Evolutionary conservation across 345 rosid species (phyloP).

Genomic region (Jatropha curcas): DNA sequence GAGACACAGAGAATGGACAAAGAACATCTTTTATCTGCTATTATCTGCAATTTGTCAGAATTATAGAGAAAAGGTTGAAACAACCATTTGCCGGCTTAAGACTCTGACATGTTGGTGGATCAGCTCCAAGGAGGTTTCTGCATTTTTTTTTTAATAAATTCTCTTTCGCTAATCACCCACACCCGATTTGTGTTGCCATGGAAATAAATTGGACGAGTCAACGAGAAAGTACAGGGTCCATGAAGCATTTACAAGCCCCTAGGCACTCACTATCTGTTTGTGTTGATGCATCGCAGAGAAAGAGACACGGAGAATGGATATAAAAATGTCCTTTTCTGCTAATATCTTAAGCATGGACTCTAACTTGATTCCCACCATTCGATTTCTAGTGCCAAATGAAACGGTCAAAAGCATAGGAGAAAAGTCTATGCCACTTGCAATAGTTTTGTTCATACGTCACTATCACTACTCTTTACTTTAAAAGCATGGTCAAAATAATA

Average conservation of each 20-base stretch:
- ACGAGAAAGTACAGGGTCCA: too few relatives aligned
- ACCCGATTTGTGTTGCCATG: too few relatives aligned
- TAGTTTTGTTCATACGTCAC: not conserved
- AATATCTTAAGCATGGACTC: not conserved
- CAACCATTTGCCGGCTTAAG: not conserved
- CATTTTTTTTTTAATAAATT: too few relatives aligned
- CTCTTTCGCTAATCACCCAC: too few relatives aligned
- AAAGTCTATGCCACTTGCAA: too few relatives aligned
- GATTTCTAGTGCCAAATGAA: not conserved
- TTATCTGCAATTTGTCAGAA: too few relatives aligned
- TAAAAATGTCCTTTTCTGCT: not conserved
- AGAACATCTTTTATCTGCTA: too few relatives aligned
- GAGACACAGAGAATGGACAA: too few relatives aligned
- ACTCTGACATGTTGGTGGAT: not conserved
- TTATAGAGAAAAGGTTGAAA: too few relatives aligned
- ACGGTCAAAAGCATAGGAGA: not conserved
- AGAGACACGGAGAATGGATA: constrained; percentile 7
- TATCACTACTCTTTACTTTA: not conserved
- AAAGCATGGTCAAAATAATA: constrained; percentile 7
- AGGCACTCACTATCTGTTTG: not conserved
- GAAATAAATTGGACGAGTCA: not conserved
- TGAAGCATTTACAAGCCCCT: not conserved
- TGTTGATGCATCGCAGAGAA: not conserved
- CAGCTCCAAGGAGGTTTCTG: not conserved
- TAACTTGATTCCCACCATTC: not conserved